These are phyloP conservation scores for Penicillium sp. DNA, from an alignment of 2,329 filamentous ascomycete species.

Conservation along the genomic window DNA sequence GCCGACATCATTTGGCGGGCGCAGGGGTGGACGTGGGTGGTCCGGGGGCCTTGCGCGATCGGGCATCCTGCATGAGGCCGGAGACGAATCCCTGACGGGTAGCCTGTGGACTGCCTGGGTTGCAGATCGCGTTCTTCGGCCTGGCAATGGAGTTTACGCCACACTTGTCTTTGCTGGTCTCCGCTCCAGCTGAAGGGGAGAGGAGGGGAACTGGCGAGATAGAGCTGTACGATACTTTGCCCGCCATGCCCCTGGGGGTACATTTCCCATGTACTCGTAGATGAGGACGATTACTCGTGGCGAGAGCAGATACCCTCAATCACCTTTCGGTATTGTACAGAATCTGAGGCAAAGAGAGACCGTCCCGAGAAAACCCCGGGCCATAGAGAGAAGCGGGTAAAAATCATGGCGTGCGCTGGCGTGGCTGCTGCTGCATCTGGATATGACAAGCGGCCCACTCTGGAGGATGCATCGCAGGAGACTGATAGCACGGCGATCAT, in stretches of 20 bases:
- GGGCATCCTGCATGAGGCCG: constrained; percentile 15
- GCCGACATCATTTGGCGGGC: not conserved
- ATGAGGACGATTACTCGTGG: not conserved
- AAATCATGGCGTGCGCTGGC: constrained; percentile 13
- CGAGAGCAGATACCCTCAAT: not conserved
- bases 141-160: constrained; percentile 24
- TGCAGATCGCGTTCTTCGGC: constrained; percentile 22
- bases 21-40: not conserved
- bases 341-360: not conserved
- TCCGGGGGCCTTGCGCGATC: constrained; percentile 12
- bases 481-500: constrained; percentile 23
- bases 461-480: constrained; percentile 15
- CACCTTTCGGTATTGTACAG: not conserved
- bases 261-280: constrained; percentile 2
- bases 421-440: constrained; percentile 19
- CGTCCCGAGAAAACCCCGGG: not conserved
- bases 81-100: constrained; percentile 14
- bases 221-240: constrained; percentile 14
- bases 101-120: constrained; percentile 1
- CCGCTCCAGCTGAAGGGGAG: constrained; percentile 18
- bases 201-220: not conserved
- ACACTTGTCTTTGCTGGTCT: constrained; percentile 15
- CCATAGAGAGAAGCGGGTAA: not conserved
- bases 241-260: not conserved
- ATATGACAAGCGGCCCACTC: constrained; percentile 25